Base-by-base conservation (phyloP, 305 asterid genomes). In the Vinca major region DNA sequence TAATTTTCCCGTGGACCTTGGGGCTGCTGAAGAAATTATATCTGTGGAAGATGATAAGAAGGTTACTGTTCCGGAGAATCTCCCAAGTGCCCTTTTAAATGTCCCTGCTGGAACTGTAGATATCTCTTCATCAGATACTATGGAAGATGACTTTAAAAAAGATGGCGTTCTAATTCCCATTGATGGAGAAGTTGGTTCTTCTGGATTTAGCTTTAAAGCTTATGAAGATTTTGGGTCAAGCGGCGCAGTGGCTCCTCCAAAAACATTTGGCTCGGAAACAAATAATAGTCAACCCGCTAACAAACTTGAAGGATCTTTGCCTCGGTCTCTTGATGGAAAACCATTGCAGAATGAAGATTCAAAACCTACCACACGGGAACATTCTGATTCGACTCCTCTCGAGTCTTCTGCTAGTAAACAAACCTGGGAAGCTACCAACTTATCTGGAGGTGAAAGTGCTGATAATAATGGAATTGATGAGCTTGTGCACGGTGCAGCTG, bases 1-100 rank as follows among this genome's bases (percentile, higher is more conserved):
- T 41, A 79, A 45, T 68, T 71, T 70, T 57, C 78, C 81, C 16
- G 41, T 71, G 73, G 78, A 71, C 68, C 47, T 69, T 11, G 79
- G 61, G 55, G 63, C 78, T 71, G 74, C 79, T 33, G 80, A 80
- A 73, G 71, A 19, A 65, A 66, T 63, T 57, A 12, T 41, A 62
- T 60, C 75, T 49, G 45, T 67, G 20, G 61, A 71, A 55, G 71
- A 65, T 47, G 71, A 62, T 45, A 66, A 61, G 52, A 73, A 65
- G 60, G 76, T 44, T 40, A 62, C 70, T 49, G 50, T 39, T 45
- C 51, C 51, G 40, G 83, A 73, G 73, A 62, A 60, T 74, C 73
- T 60, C 4, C 77, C 71, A 26, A 62, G 65, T 67, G n/a, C 54
- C 1, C 26, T 64, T 66, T 69, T 67, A 58, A 67, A 16, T 63